A percentile compares a stretch with the other conserved stretches of the same genome.
Evolutionary conservation across 2,329 filamentous ascomycete species (phyloP).

Genomic region (Cladosporium velox): DNA sequence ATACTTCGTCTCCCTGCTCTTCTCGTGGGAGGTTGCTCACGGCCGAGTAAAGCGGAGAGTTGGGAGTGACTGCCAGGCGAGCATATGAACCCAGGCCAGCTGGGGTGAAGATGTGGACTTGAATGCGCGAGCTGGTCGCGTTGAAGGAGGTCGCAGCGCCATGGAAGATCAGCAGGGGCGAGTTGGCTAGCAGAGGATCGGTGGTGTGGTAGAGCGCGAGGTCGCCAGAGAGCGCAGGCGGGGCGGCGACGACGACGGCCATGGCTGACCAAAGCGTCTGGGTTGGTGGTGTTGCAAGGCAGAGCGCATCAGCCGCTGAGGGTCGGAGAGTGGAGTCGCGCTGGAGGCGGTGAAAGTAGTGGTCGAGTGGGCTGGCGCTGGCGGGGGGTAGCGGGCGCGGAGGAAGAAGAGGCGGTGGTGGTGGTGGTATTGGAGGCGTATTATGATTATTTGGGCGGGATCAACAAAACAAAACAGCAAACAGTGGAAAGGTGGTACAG

Average conservation of each 20-base stretch:
- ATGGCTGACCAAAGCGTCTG: constrained; percentile 11
- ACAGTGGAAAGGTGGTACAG: constrained; percentile 11
- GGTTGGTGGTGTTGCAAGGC: neutral
- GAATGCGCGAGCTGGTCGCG: constrained; percentile 89
- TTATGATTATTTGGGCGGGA: neutral
- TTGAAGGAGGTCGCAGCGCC: constrained; percentile 75
- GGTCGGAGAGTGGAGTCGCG: constrained; percentile 6
- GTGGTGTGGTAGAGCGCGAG: constrained; percentile 86
- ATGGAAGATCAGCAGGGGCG: constrained; percentile 87
- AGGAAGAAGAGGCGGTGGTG: neutral
- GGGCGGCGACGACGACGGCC: constrained; percentile 54
- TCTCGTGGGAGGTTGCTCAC: constrained; percentile 89
- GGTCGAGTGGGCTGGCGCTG: neutral
- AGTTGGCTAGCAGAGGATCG: constrained; percentile 78
- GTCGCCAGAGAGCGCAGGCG: constrained; percentile 75
- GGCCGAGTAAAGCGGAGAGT: constrained; percentile 85
- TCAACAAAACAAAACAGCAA: constrained; percentile 11
- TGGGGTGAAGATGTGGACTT: constrained; percentile 87
- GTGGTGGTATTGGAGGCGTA: neutral
- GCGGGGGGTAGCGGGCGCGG: neutral
- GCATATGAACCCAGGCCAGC: constrained; percentile 88
- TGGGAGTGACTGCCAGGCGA: constrained; percentile 89
- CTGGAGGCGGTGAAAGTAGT: constrained; percentile 1
- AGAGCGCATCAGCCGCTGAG: constrained; percentile 16
- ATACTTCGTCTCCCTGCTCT: constrained; percentile 92